Conservation (phyloP, 352 stramenopile species). For the Aphanomyces euteiches region DNA sequence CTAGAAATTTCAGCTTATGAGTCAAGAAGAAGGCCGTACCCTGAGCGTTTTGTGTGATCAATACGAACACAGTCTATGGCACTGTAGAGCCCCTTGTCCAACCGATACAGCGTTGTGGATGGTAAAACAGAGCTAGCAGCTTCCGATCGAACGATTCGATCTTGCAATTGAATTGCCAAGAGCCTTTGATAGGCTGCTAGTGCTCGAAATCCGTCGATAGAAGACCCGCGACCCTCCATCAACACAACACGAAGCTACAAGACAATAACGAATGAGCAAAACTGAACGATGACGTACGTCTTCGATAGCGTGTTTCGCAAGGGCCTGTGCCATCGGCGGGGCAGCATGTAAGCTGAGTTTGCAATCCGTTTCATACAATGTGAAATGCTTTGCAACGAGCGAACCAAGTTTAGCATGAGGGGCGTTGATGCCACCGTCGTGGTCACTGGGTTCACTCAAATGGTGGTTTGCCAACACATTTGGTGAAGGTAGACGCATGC, state of each 20-base stretch:
- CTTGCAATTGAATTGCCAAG: slow-evolving; percentile 9
- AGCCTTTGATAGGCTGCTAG: slow-evolving; percentile 21
- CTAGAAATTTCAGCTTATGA: slow-evolving; percentile 28
- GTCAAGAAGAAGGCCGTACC: not conserved
- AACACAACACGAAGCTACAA: slow-evolving; percentile 6
- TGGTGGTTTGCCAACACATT: slow-evolving; percentile 17
- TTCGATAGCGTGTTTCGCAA: slow-evolving; percentile 1
- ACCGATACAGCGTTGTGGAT: slow-evolving; percentile 52
- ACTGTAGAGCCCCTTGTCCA: slow-evolving; percentile 61
- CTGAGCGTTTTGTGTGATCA: slow-evolving; percentile 47
- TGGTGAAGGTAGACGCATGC: slow-evolving; percentile 71
- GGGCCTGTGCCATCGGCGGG: slow-evolving; percentile 16
- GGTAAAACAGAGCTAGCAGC: slow-evolving; percentile 47
- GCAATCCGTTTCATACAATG: slow-evolving; percentile 30
- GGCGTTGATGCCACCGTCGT: slow-evolving; percentile 21
- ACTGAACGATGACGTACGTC: not conserved
- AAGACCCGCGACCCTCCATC: slow-evolving; percentile 19
- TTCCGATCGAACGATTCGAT: slow-evolving; percentile 36
- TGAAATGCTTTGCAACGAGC: slow-evolving; percentile 33
- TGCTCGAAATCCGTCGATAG: slow-evolving; percentile 26
- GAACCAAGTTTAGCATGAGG: slow-evolving; percentile 30
- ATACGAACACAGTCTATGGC: slow-evolving; percentile 66
- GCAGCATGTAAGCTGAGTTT: not conserved
- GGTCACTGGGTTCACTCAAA: not conserved
- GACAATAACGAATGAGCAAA: not conserved